Evolutionary conservation across 768 basidiomycete genomes (phyloP).

Genomic region (Goffeauzyma gilvescens): DNA sequence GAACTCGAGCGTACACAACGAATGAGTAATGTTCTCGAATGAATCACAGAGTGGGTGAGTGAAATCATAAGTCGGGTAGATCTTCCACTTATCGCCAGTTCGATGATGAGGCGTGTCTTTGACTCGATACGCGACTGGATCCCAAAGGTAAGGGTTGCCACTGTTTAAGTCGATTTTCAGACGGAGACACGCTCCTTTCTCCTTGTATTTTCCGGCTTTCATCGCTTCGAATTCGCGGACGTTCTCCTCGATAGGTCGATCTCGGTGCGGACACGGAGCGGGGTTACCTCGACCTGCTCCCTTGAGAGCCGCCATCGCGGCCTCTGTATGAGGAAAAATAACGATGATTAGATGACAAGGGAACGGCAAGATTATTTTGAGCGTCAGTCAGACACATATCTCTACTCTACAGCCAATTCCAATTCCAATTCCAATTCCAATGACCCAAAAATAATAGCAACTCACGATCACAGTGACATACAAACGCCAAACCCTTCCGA

Average conservation of each 20-base stretch:
- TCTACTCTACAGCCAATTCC: too few relatives aligned
- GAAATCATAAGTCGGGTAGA: conserved; percentile 97
- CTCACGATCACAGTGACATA: conserved; percentile 88
- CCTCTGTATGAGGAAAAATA: neutral
- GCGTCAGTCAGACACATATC: neutral
- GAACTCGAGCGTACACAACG: conserved; percentile 89
- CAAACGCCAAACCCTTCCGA: conserved; percentile 76
- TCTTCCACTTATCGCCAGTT: conserved; percentile 78
- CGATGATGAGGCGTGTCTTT: conserved; percentile 79
- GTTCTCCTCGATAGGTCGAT: conserved; percentile 69
- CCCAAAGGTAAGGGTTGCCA: conserved; percentile 99
- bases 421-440: too few relatives aligned
- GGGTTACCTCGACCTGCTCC: conserved; percentile 66
- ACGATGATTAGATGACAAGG: neutral
- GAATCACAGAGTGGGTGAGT: conserved; percentile 97
- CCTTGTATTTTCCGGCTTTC: conserved; percentile 73
- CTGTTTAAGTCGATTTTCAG: conserved; percentile 94
- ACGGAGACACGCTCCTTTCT: conserved; percentile 76
- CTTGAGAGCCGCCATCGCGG: conserved; percentile 10
- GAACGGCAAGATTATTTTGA: too few relatives aligned
- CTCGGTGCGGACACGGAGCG: conserved; percentile 66
- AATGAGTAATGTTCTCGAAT: conserved; percentile 96
- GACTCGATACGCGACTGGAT: conserved; percentile 87
- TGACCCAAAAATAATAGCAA: conserved; percentile 16
- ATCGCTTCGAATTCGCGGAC: conserved; percentile 74